These are phyloP conservation scores for Penicillium expansum DNA, from an alignment of 2,329 filamentous ascomycete genomes.

Conservation along the genomic window DNA sequence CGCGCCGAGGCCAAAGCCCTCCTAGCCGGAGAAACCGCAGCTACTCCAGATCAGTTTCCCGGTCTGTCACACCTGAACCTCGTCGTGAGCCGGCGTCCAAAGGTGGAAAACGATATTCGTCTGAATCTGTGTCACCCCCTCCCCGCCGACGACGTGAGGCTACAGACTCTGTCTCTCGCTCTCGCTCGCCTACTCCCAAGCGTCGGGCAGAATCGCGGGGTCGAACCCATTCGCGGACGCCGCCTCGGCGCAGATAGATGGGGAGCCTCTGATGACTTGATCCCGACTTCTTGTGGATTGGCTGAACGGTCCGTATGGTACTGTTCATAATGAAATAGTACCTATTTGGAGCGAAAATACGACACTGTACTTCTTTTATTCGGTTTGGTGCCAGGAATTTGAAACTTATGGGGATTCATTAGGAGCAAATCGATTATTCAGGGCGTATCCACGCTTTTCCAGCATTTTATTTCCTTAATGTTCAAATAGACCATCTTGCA, in stretches of 20 bases:
- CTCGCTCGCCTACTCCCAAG: conserved; percentile 26
- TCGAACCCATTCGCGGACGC: conserved; percentile 26
- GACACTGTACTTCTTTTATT: conserved; percentile 3
- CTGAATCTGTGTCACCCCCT: conserved; percentile 32
- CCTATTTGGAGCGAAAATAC: conserved; percentile 2
- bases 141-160: conserved; percentile 25
- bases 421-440: not conserved
- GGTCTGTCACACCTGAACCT: conserved; percentile 24
- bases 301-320: not conserved
- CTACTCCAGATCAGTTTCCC: conserved; percentile 34
- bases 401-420: not conserved
- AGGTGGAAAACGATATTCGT: conserved; percentile 16
- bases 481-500: not conserved
- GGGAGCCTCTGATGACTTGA: not conserved
- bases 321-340: conserved; percentile 7
- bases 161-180: conserved; percentile 18
- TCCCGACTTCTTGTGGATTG: not conserved
- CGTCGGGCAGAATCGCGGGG: conserved; percentile 22
- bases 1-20: conserved; percentile 17
- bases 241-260: conserved; percentile 18
- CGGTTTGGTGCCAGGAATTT: not conserved
- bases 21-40: conserved; percentile 26
- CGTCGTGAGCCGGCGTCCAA: conserved; percentile 20
- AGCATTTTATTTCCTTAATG: not conserved
- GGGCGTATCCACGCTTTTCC: not conserved